Evolutionary conservation across 2,329 filamentous ascomycete genomes (phyloP).

Genomic region (Fusarium liriodendri): DNA sequence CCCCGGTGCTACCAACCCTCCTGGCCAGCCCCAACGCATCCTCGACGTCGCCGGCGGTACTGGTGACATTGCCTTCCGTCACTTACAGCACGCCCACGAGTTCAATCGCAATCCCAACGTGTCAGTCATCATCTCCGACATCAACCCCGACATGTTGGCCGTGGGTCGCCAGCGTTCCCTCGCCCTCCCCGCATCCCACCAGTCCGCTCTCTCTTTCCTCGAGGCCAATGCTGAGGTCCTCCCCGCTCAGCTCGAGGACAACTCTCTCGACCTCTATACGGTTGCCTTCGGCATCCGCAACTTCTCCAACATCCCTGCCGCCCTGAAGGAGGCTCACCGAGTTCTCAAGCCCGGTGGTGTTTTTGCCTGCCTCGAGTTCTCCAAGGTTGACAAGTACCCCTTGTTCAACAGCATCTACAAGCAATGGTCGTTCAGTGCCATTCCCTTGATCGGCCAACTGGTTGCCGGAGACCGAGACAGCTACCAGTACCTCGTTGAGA

Average conservation of each 20-base stretch:
- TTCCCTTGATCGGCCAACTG: conserved; percentile 93
- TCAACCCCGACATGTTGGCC: conserved; percentile 93
- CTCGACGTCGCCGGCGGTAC: conserved; percentile 98
- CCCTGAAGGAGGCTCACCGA: conserved; percentile 84
- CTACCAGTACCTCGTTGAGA: conserved; percentile 99
- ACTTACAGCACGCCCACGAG: conserved; percentile 89
- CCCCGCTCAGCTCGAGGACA: conserved; percentile 68
- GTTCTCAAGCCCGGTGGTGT: conserved; percentile 95
- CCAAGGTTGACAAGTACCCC: conserved; percentile 79
- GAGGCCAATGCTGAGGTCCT: conserved; percentile 91
- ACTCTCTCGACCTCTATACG: conserved; percentile 92
- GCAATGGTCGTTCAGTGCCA: conserved; percentile 94
- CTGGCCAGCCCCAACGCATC: conserved; percentile 71
- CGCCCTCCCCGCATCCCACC: conserved; percentile 64
- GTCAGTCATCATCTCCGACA: conserved; percentile 91
- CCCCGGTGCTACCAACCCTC: conserved; percentile 71
- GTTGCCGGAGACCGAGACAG: conserved; percentile 94
- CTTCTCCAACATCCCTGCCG: conserved; percentile 90
- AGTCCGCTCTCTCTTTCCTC: conserved; percentile 76
- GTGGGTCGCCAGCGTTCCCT: conserved; percentile 86
- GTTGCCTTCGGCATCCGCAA: conserved; percentile 98
- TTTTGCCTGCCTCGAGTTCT: conserved; percentile 97
- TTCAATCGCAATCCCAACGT: conserved; percentile 81
- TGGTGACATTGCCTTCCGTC: conserved; percentile 96
- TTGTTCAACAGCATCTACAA: conserved; percentile 90